Conservation (phyloP, 140 eudicot genomes). For the Stevia rebaudiana region DNA sequence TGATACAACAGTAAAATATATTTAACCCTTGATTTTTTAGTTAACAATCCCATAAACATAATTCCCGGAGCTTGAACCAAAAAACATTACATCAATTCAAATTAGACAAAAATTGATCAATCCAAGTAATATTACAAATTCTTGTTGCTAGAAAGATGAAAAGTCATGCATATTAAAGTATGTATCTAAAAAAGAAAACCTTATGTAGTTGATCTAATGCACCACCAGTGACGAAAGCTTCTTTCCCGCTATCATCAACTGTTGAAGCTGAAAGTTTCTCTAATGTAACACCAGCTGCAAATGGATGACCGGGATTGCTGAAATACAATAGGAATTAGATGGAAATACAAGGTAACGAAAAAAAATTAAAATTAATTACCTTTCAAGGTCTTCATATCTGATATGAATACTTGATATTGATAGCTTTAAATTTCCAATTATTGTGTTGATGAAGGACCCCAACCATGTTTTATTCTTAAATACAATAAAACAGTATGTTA, state of each 20-base stretch:
- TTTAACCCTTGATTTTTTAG: neutral
- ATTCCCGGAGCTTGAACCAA: neutral
- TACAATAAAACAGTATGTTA: constrained; percentile 25
- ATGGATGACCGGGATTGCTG: constrained; percentile 94
- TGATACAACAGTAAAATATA: too few relatives aligned
- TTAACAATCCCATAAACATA: constrained; percentile 6
- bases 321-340: constrained; percentile 32
- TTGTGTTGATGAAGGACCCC: constrained; percentile 90
- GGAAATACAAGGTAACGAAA: constrained; percentile 7
- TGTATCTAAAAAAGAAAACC: constrained; percentile 35
- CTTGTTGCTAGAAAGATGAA: neutral
- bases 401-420: constrained; percentile 94
- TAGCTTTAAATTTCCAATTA: constrained; percentile 90
- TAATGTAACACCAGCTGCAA: constrained; percentile 92
- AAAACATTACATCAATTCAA: neutral
- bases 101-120: neutral
- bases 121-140: constrained; percentile 2
- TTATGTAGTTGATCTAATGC: constrained; percentile 87
- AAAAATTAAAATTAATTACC: constrained; percentile 41
- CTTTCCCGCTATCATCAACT: constrained; percentile 83
- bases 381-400: constrained; percentile 93
- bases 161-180: constrained; percentile 14
- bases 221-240: constrained; percentile 90
- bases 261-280: constrained; percentile 86
- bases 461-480: constrained; percentile 90